These are phyloP conservation scores for Neonectria hederae DNA, from an alignment of 2,329 filamentous ascomycete genomes.

Conservation along the genomic window DNA sequence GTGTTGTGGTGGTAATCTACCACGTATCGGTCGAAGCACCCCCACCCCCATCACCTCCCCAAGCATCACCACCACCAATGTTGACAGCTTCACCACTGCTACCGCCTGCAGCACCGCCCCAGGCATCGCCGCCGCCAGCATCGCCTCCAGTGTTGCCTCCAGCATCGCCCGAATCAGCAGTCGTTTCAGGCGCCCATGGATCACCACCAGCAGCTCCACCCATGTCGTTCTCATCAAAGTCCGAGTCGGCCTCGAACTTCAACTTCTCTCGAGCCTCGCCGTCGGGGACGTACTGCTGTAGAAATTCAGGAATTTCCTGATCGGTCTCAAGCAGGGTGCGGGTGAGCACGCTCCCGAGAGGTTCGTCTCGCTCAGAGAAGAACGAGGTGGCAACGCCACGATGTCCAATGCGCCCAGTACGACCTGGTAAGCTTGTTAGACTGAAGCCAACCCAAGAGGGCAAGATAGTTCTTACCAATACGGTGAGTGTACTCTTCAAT, in stretches of 20 bases:
- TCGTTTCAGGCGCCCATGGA: slow-evolving; percentile 19
- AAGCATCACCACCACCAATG: slow-evolving; percentile 14
- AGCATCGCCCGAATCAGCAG: slow-evolving; percentile 12
- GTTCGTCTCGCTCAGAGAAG: slow-evolving; percentile 80
- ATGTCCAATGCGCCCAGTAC: slow-evolving; percentile 93
- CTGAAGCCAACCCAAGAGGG: neutral
- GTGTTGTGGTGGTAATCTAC: neutral
- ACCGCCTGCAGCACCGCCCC: slow-evolving; percentile 22
- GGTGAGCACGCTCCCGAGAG: slow-evolving; percentile 77
- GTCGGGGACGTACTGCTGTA: slow-evolving; percentile 71
- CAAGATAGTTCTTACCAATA: slow-evolving; percentile 71
- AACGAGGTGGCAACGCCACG: slow-evolving; percentile 88
- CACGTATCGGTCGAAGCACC: neutral
- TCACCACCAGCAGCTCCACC: slow-evolving; percentile 40
- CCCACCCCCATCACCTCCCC: slow-evolving; percentile 3
- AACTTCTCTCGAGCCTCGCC: slow-evolving; percentile 57
- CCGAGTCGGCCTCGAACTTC: slow-evolving; percentile 65
- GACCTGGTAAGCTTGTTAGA: slow-evolving; percentile 62
- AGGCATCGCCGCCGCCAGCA: slow-evolving; percentile 14
- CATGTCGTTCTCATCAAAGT: slow-evolving; percentile 56
- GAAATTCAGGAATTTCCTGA: slow-evolving; percentile 84
- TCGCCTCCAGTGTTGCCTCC: too few species aligned
- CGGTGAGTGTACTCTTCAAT: slow-evolving; percentile 95
- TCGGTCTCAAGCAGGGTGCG: slow-evolving; percentile 83
- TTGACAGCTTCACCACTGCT: slow-evolving; percentile 23